Base-by-base conservation (phyloP, 768 basidiomycete genomes). In the Psilocybe sp. region DNA sequence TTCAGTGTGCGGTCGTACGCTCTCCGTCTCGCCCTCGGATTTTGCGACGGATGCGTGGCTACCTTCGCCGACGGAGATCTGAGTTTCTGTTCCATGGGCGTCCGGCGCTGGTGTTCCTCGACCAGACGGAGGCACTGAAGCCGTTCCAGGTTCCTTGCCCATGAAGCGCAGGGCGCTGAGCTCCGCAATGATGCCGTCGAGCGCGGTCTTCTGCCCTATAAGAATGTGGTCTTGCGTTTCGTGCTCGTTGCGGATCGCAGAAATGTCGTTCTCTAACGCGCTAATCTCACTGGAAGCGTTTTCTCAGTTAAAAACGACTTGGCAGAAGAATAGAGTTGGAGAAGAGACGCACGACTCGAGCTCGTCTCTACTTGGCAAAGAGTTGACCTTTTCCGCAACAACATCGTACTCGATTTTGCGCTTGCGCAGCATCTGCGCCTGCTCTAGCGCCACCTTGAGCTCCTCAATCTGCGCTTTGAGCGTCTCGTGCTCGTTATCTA, bases 381-480 rank as follows among this genome's bases (percentile, higher is more conserved):
- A 79, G 58, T 91, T 89, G 42, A 92, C 82, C 64, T 85, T 90
- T 68, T 92, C 92, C 2, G 92, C 80, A 35, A 93, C 79, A 40
- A 78, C 71, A 70, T 93, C 91, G 62, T 93, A 93, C 60, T 93
- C 91, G 57, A 92, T 90, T 71, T 91, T 93, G 47, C 84, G 78
- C 51, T 74, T 75, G 41, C 91, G 81, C 49, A 83, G 70, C 60
- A 86, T 71, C 60, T 93, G 92, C 5, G 87, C 90, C 55, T 90
- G 82, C 56, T 91, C 89, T 50, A 93, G 66, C 3, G 81, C 78
- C 15, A 75, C 73, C 67, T 92, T 92, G 57, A 93, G 76, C 55
- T 88, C 84, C 56, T 84, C 80, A 44, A 93, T 92, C 58, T 92
- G 89, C 8, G 68, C 75, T 54, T 76, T 75, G 45, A 91, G 67